These are phyloP conservation scores for Dryadomyces sulphureus DNA, from an alignment of 2,329 filamentous ascomycete genomes.

Conservation along the genomic window DNA sequence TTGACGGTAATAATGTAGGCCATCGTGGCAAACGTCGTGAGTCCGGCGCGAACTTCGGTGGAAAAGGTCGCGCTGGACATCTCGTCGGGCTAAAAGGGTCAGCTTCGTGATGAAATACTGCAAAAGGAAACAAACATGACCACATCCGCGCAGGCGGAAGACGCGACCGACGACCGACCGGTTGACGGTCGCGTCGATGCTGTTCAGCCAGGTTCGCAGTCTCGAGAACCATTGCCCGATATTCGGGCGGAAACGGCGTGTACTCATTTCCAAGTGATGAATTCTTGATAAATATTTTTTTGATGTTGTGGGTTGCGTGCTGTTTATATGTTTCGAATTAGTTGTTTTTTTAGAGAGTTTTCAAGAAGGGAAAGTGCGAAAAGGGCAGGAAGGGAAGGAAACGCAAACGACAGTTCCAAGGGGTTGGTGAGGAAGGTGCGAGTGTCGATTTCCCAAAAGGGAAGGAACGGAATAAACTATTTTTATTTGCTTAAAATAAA, in stretches of 20 bases:
- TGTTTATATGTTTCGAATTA: no score
- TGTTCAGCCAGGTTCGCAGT: constrained; percentile 34
- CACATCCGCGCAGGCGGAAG: constrained; percentile 52
- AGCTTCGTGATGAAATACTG: background rate
- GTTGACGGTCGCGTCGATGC: constrained; percentile 21
- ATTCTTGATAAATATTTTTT: background rate
- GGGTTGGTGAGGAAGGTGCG: background rate
- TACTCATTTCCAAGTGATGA: background rate
- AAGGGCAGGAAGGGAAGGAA: no score
- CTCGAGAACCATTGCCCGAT: constrained; percentile 29
- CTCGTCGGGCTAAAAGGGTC: constrained; percentile 34
- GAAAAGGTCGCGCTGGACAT: constrained; percentile 57
- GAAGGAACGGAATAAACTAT: background rate
- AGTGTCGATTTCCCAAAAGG: background rate
- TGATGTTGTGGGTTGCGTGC: no score
- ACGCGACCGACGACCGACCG: constrained; percentile 37
- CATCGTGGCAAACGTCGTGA: constrained; percentile 73
- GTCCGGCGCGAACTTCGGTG: constrained; percentile 61
- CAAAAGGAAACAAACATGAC: constrained; percentile 35
- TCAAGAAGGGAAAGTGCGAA: no score
- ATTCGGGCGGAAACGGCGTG: constrained; percentile 26
- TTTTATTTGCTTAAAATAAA: background rate
- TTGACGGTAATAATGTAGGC: constrained; percentile 72
- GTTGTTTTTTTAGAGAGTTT: no score
- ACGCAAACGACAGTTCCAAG: background rate